These are phyloP conservation scores for Syncephalastrum racemosum DNA, from an alignment of 371 early-diverging fungal species.

Conservation along the genomic window DNA sequence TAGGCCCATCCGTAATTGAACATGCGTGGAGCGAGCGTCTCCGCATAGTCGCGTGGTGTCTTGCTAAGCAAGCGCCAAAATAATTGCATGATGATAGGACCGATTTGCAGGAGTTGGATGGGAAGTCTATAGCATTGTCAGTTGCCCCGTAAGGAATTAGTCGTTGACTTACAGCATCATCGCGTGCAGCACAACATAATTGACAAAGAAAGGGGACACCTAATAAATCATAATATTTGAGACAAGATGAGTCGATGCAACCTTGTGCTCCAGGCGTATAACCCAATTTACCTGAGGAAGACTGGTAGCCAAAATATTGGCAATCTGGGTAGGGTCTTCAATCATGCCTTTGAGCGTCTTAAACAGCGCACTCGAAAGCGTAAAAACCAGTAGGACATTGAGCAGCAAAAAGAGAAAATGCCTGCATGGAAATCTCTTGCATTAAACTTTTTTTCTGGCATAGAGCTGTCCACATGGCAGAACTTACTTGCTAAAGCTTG, in stretches of 20 bases:
- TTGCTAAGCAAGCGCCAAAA: constrained; percentile 55
- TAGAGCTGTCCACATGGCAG: neutral
- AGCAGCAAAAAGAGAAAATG: constrained; percentile 87
- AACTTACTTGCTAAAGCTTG: constrained; percentile 64
- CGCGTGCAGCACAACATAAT: constrained; percentile 62
- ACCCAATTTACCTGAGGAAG: constrained; percentile 53
- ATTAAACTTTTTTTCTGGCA: neutral
- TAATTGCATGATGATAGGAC: constrained; percentile 56
- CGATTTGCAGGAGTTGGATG: constrained; percentile 62
- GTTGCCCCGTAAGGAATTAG: neutral
- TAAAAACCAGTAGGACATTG: constrained; percentile 87
- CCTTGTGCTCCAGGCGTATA: neutral
- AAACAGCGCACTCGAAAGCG: constrained; percentile 77
- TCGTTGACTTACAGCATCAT: constrained; percentile 48
- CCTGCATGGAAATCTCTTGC: constrained; percentile 43
- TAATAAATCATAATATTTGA: constrained; percentile 7
- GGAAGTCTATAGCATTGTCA: constrained; percentile 43
- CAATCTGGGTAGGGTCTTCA: constrained; percentile 64
- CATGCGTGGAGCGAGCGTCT: constrained; percentile 61
- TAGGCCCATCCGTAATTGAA: constrained; percentile 72
- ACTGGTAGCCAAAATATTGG: constrained; percentile 68
- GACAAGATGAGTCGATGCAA: neutral
- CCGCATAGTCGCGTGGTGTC: constrained; percentile 70
- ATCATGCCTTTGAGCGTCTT: constrained; percentile 70
- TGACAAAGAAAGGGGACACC: constrained; percentile 68